Base-by-base conservation (phyloP, 164 flowering plant genomes). In the Cinnamomum micranthum region DNA sequence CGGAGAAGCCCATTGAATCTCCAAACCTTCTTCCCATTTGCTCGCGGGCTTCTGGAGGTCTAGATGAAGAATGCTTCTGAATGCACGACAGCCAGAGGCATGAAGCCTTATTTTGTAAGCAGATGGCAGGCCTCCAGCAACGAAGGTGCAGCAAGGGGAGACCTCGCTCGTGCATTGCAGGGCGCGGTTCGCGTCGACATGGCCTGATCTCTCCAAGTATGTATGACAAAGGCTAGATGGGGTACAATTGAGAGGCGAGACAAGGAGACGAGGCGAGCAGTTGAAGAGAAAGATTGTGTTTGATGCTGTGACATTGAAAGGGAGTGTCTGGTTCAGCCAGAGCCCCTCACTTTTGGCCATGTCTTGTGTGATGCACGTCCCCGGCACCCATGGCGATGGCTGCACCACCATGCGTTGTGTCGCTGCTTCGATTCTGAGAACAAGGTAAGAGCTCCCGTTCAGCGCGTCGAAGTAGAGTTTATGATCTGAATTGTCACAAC, bases 1-100 rank as follows among this genome's bases (percentile, higher is more conserved):
- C 19, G 91, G 90, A n/a, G 87, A 69, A 68, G 84, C 76, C 95
- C 95, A 91, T 71, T 89, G 95, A 68, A 89, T 86, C 77, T 91
- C 92, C 78, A 91, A 50, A 0, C 95, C 95, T 76, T 88, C 88
- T 72, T 87, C 85, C 92, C 92, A 91, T 47, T 85, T 80, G 31
- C 50, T 77, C 0, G 85, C 80, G 2, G 88, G 80, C 50, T 78
- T 82, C 14, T 50, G 73, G 0, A 80, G 75, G 77, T 89, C 83
- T 76, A 89, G 75, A 72, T 83, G 80, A 71, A 91, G 79, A 66
- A 89, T 80, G 86, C 95, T 91, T 78, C 90, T 85, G 66, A 86
- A 89, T 6, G 88, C 92, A 77, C 52, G 78, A 62, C 95, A 91
- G 12, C 92, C 91, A 1, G 91, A 87, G 73, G 27, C 78, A 70